A percentile compares a stretch with the other conserved stretches of the same genome.
Evolutionary conservation across 1,284 basidiomycete species (phyloP).

Genomic region (Earliella scabrosa): DNA sequence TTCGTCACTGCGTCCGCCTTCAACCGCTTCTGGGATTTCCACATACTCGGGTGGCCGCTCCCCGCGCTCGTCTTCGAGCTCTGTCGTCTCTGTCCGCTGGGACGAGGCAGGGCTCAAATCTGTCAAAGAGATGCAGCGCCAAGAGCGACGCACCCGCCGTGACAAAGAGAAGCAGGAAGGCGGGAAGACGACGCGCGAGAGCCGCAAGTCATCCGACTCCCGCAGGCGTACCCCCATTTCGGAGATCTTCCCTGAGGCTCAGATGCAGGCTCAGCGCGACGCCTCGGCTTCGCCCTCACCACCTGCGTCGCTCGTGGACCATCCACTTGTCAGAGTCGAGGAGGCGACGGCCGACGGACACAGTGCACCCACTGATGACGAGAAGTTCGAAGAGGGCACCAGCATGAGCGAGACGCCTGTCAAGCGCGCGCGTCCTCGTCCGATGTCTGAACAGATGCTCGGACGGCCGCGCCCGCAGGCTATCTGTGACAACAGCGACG

Average conservation of each 20-base stretch:
- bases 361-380: slow-evolving; percentile 33
- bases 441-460: slow-evolving; percentile 68
- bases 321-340: slow-evolving; percentile 52
- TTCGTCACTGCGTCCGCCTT: slow-evolving; percentile 63
- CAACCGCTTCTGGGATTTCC: slow-evolving; percentile 54
- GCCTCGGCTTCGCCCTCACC: slow-evolving; percentile 18
- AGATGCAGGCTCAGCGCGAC: slow-evolving; percentile 19
- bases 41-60: slow-evolving; percentile 28
- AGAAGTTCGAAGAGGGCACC: slow-evolving; percentile 14
- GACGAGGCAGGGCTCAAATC: slow-evolving; percentile 65
- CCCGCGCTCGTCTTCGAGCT: slow-evolving; percentile 51
- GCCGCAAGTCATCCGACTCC: slow-evolving; percentile 33
- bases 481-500: slow-evolving; percentile 57
- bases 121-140: slow-evolving; percentile 53
- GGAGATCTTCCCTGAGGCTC: slow-evolving; percentile 39
- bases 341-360: slow-evolving; percentile 58
- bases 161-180: slow-evolving; percentile 23
- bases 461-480: slow-evolving; percentile 50
- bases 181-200: slow-evolving; percentile 29
- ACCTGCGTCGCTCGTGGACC: slow-evolving; percentile 16
- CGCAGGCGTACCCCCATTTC: slow-evolving; percentile 32
- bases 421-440: slow-evolving; percentile 55
- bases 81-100: slow-evolving; percentile 59
- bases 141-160: slow-evolving; percentile 42
- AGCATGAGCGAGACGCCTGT: slow-evolving; percentile 47